Base-by-base conservation (phyloP, 805 yeast genomes). In the Kodamaea leandrae region DNA sequence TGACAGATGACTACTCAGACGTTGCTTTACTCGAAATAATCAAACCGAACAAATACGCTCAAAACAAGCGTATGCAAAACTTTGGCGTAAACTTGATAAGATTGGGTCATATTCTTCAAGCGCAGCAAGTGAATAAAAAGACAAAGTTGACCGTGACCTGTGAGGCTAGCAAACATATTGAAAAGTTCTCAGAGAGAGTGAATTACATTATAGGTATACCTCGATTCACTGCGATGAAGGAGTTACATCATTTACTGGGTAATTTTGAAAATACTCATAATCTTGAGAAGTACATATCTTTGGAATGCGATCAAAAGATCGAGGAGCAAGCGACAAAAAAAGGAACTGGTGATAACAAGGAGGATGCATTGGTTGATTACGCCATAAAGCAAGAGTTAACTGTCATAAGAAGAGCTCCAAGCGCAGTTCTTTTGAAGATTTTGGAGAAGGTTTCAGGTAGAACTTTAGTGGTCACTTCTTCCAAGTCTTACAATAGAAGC, bases 1-100 rank as follows among this genome's bases (percentile, higher is more conserved):
- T 49, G 36, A 3, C 47, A 41, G 14, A 18, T 10, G 35, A 27
- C 16, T 27, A 33, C 25, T n/a, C 19, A 10, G 13, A 28, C n/a
- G 36, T 61, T 3, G 48, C 50, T 3, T 42, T 61, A 13, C 9
- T 62, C 12, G 62, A 58, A 25, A 37, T 64, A 9, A 49, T 54
- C 8, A 56, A 54, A 37, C 66, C 68, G 0, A 57, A 55, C 36
- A 54, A 51, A 28, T 52, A 43, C 23, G 55, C 60, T 1, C 54
- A 49, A 15, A 44, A 42, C 17, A 19, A 21, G 4, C 45, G 65
- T 4, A 39, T 57, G 24, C 47, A 51, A 15, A 42, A 50, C 19
- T 52, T 45, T 41, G 69, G 69, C 1, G 35, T 62, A 8, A 42
- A 41, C 34, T 14, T 48, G 5, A 39, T 57, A 19, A 38, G 46